Base-by-base conservation (phyloP, 1,139 yeast species). In the Pichia sp. region DNA sequence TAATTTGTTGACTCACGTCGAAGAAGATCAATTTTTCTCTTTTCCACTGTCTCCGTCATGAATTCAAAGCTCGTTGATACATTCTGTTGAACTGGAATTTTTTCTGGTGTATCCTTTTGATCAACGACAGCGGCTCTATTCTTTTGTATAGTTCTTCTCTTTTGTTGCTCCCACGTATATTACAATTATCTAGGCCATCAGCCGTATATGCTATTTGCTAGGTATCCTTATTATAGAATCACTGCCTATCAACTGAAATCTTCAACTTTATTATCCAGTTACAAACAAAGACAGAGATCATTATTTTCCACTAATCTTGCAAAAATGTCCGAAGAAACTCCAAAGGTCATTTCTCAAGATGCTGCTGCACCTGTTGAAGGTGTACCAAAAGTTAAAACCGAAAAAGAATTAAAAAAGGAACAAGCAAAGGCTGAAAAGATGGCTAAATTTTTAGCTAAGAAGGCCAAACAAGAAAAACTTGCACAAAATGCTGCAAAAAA, bases 341-440 rank as follows among this genome's bases (percentile, higher is more conserved):
- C 35, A 20, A 31, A 38, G n/a, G 34, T 24, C 18, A 10, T 18
- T 21, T 13, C 36, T 16, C 14, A 19, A 18, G 10, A 23, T 16
- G 23, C 23, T 15, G 32, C 35, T 20, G 15, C 38, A 7, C 29
- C 38, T 8, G 40, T 16, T 8, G 39, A 33, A 4, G 42, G 28
- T 11, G 37, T 35, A 19, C 43, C 45, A 34, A 40, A 41, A 14
- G 43, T 38, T 15, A 82, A 81, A 64, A 75, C 86, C 28, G 80
- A 82, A 45, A 84, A 82, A 61, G 86, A 82, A 62, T 66, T 89
- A 43, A 96, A 89, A 64, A 89, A 88, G 62, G 98, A 91, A 68
- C 79, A 82, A 59, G 89, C 89, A 71, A 89, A 89, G 75, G 96
- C 96, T 41, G 98, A 91, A 69, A 91, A 91, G 64, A 69, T 88